A percentile compares a stretch with the other conserved stretches of the same genome.
Conservation (phyloP, 2,329 filamentous ascomycete species). For the Rhynchosporium graminicola region DNA sequence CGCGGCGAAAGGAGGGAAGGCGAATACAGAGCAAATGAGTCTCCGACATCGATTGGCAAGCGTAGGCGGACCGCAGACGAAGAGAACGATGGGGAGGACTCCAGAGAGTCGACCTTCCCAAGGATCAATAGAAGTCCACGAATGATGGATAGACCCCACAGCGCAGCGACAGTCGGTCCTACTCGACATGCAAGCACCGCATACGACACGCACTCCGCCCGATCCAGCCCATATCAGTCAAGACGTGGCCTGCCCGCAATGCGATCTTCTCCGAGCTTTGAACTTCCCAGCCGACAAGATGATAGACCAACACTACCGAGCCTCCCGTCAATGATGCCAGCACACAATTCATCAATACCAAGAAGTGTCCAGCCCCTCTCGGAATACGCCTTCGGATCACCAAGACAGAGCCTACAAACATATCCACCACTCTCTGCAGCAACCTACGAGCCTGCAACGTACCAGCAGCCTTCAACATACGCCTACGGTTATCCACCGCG, state of each 20-base stretch:
- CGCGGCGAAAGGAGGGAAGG: slow-evolving; percentile 6
- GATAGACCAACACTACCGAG: slow-evolving; percentile 29
- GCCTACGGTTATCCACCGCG: slow-evolving; percentile 31
- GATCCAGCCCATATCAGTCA: slow-evolving; percentile 25
- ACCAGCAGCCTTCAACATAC: slow-evolving; percentile 19
- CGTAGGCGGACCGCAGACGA: slow-evolving; percentile 29
- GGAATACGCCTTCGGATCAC: slow-evolving; percentile 29
- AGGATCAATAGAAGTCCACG: slow-evolving; percentile 25
- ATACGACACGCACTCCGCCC: slow-evolving; percentile 22
- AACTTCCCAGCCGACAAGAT: slow-evolving; percentile 15
- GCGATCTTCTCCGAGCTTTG: slow-evolving; percentile 19
- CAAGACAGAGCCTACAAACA: slow-evolving; percentile 23
- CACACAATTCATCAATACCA: slow-evolving; percentile 18
- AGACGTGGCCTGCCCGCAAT: slow-evolving; percentile 13
- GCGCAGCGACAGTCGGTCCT: slow-evolving; percentile 13
- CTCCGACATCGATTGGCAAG: slow-evolving; percentile 22
- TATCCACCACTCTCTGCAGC: slow-evolving; percentile 21
- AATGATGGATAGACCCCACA: slow-evolving; percentile 20
- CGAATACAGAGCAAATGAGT: slow-evolving; percentile 8
- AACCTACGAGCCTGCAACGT: slow-evolving; percentile 20
- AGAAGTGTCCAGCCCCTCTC: slow-evolving; percentile 14
- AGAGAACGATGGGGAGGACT: slow-evolving; percentile 14
- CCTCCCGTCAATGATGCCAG: slow-evolving; percentile 25
- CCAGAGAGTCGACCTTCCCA: slow-evolving; percentile 20
- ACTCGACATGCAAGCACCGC: slow-evolving; percentile 15